These are phyloP conservation scores for Bullera alba DNA, from an alignment of 768 basidiomycete species.

Conservation along the genomic window DNA sequence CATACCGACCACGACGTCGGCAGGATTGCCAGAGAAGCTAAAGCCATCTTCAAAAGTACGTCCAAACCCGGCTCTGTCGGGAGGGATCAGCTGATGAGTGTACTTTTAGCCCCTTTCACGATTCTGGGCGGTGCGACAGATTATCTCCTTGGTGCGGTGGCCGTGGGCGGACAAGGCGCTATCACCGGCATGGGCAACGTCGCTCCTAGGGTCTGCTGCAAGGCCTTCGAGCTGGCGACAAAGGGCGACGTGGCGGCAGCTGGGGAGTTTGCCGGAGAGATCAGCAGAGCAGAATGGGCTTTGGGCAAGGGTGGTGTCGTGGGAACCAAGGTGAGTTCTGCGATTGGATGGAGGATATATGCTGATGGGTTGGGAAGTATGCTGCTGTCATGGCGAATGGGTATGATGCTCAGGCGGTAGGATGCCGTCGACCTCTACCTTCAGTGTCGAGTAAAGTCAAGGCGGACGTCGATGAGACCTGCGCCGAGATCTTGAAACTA, in stretches of 20 bases:
- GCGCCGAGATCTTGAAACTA: conserved; percentile 3
- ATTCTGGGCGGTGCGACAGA: conserved; percentile 17
- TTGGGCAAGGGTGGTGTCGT: conserved; percentile 12
- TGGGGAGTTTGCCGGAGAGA: conserved; percentile 7
- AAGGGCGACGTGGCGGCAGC: conserved; percentile 7
- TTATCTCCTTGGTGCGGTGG: conserved; percentile 14
- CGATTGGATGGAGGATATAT: neutral
- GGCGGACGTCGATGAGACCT: conserved; percentile 6
- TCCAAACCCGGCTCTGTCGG: too few relatives aligned
- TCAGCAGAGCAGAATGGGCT: conserved; percentile 10
- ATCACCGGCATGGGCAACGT: conserved; percentile 22
- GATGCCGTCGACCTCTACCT: conserved; percentile 7
- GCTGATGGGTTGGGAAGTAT: conserved; percentile 5
- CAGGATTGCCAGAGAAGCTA: conserved; percentile 34
- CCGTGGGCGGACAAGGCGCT: conserved; percentile 14
- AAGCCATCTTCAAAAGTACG: too few relatives aligned
- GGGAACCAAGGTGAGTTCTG: conserved; percentile 13
- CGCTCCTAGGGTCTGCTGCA: conserved; percentile 4
- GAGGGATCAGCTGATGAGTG: neutral
- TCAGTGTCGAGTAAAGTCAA: conserved; percentile 2
- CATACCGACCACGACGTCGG: conserved; percentile 46
- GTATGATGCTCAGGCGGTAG: conserved; percentile 5
- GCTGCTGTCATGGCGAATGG: neutral
- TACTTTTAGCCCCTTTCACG: conserved; percentile 4
- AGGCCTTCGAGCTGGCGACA: conserved; percentile 8